Base-by-base conservation (phyloP, 257 asterid genomes). In the Anisodus tanguticus region DNA sequence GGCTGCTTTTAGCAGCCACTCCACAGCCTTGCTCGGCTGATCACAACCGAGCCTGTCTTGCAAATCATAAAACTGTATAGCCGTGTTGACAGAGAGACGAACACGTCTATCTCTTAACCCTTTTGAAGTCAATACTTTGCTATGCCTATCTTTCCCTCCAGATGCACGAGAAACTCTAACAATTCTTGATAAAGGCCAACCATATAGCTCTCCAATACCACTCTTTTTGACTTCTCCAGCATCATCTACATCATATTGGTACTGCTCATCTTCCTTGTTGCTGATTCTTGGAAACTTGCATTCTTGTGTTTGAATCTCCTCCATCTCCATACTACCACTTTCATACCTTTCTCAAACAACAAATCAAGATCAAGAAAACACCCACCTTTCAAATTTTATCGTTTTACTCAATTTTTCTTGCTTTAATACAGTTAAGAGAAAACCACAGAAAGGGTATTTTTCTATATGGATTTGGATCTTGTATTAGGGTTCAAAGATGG, bases 291-390 rank as follows among this genome's bases (percentile, higher is more conserved):
- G 88, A 72, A 88, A 90, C 88, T 91, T 91, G 59, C 91, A 84
- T 31, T 70, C 84, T 12, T 66, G 72, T 69, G 68, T 82, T 88
- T 84, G 93, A 87, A 92, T 87, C 83, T 87, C 85, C 85, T 90
- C 92, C 74, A 86, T 85, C 88, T 90, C 96, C 93, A 90, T 91
- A 45, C 81, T 87, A 83, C 90, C 83, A 89, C 81, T 89, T 82
- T 88, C 94, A 90, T 88, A 85, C 92, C 95, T 88, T 89, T 86
- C 67, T 81, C 5, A 81, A 86, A 11, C 60, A 74, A 10, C 9
- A n/a, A 2, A 8, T 5, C n/a, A 47, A 47, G 19, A 47, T 19
- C 19, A 72, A 47, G 80, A 72, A 19, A 19, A 19, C 41, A 51
- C 12, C 6, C 35, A 51, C 59, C 39, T 49, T 19, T 5, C 31